These are phyloP conservation scores for Bolboschoenoplectus hybrid DNA, from an alignment of 202 grass and related monocot genomes.

Conservation along the genomic window DNA sequence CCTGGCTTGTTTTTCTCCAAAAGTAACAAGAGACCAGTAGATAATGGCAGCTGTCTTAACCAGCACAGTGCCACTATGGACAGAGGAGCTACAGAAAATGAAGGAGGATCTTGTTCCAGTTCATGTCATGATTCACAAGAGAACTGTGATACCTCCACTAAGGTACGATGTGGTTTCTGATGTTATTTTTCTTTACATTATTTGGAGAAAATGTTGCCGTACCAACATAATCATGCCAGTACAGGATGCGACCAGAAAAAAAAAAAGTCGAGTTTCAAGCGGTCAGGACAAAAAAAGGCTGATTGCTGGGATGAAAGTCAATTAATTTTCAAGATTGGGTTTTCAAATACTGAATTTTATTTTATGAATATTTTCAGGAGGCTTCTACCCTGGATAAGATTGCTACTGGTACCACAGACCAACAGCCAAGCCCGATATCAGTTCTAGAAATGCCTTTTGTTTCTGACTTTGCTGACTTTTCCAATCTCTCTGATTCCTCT, in stretches of 20 bases:
- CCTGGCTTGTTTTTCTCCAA: constrained; percentile 76
- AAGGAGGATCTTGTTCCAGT: constrained; percentile 37
- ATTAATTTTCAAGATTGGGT: background rate
- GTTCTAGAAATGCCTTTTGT: constrained; percentile 76
- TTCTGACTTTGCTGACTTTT: constrained; percentile 60
- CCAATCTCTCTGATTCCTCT: constrained; percentile 61
- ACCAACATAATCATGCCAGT: background rate
- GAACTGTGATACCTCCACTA: constrained; percentile 43
- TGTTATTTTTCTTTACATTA: constrained; percentile 26
- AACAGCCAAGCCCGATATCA: constrained; percentile 89
- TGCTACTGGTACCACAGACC: constrained; percentile 49
- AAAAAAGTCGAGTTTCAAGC: background rate
- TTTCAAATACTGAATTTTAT: constrained; percentile 12
- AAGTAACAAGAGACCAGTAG: constrained; percentile 53
- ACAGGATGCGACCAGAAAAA: background rate
- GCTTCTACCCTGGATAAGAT: constrained; percentile 49
- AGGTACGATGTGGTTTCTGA: constrained; percentile 50
- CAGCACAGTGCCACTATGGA: constrained; percentile 5
- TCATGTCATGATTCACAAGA: constrained; percentile 42
- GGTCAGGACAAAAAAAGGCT: background rate
- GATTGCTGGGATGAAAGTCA: background rate
- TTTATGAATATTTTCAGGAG: constrained; percentile 49
- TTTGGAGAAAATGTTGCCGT: background rate
- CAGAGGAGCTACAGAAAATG: constrained; percentile 20
- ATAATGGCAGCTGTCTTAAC: background rate